Evolutionary conservation across 2,329 filamentous ascomycete species (phyloP), one percentile per base, ranked within the genome.

Genomic region (Neonectria hederae): DNA sequence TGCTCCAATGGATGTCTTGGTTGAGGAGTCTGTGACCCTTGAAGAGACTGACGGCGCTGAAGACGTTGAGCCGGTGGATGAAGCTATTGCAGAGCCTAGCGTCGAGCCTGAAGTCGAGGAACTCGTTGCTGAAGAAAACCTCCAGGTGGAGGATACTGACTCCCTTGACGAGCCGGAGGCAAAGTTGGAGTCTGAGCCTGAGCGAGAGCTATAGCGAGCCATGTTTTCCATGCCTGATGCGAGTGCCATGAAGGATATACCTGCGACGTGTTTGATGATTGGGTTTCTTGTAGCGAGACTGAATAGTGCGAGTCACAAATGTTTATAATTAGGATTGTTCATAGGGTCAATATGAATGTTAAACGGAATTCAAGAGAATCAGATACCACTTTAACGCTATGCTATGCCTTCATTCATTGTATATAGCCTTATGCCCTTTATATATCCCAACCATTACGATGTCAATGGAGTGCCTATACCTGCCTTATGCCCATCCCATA

Each of bases 241-340:
- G 68, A 74, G 67, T 67, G 70, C 46, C 58, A 72, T 62, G 69
- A 71, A 67, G 69, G 67, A 72, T 73, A 72, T 72, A 74, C 67
- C 72, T 72, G 63, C 64, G 65, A 70, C 56, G 63, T 65, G 64
- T 67, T 69, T 72, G 43, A 73, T 66, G 69, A 60, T 42, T 56
- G 62, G 52, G 54, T 61, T 58, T 64, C 58, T 48, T 52, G 53
- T 67, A 70, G 66, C 67, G 68, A 68, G 59, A 62, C 61, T 62
- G 63, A 65, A 48, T 48, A n/a, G 63, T 71, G 61, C 63, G 67
- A 65, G 53, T 53, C 63, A 71, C 67, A 65, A 69, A 65, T 65
- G 67, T 65, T 70, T 63, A 67, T 72, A 70, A 64, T 69, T 51
- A 60, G 60, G 45, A 54, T 63, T 43, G 59, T 63, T 42, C 24